Evolutionary conservation across 1,284 basidiomycete species (phyloP).

Genomic region (Marasmius sp.): DNA sequence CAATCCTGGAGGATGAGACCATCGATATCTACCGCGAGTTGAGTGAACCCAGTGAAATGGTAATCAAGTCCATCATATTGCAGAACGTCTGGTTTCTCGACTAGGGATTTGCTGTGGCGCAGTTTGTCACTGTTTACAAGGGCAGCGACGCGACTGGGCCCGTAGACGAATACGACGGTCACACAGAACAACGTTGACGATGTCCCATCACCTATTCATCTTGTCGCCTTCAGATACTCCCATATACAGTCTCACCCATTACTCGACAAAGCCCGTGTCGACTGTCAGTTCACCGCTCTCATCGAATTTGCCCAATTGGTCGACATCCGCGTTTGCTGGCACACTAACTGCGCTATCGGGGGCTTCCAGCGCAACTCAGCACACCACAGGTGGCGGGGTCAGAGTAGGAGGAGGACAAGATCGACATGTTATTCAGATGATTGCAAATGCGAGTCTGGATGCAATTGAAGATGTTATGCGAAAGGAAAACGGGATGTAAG

Average conservation of each 20-base stretch:
- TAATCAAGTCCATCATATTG: not conserved
- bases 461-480: slow-evolving; percentile 89
- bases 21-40: too few relatives aligned
- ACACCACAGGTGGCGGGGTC: slow-evolving; percentile 59
- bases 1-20: too few relatives aligned
- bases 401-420: slow-evolving; percentile 76
- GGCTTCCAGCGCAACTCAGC: slow-evolving; percentile 71
- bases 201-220: slow-evolving; percentile 84
- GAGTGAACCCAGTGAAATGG: not conserved
- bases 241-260: slow-evolving; percentile 76
- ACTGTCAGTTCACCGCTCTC: slow-evolving; percentile 64
- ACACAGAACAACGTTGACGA: slow-evolving; percentile 28
- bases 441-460: slow-evolving; percentile 91
- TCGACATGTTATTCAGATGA: slow-evolving; percentile 94
- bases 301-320: slow-evolving; percentile 82
- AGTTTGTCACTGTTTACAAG: not conserved
- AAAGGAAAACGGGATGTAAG: slow-evolving; percentile 84
- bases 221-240: slow-evolving; percentile 83
- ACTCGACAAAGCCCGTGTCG: slow-evolving; percentile 69
- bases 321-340: slow-evolving; percentile 82
- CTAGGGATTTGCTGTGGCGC: not conserved
- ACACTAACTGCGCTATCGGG: slow-evolving; percentile 83
- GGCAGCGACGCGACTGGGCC: not conserved
- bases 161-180: not conserved
- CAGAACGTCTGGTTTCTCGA: too few relatives aligned